Base-by-base conservation (phyloP, 257 asterid genomes). In the Henckelia pumila region DNA sequence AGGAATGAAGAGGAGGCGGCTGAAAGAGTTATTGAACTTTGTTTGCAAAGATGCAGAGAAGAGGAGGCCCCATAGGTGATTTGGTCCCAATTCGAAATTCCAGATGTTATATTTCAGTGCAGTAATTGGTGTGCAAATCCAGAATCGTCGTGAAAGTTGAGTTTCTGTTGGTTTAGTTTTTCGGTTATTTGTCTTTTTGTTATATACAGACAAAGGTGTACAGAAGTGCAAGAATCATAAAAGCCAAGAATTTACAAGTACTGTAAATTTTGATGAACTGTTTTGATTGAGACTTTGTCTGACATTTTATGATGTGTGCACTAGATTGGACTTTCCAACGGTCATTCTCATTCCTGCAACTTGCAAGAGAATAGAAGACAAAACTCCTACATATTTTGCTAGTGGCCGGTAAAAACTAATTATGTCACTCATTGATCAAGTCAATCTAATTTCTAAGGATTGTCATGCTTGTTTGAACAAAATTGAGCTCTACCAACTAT, bases 1-100 rank as follows among this genome's bases (percentile, higher is more conserved):
- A 76, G 26, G 56, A 91, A 89, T 73, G 89, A 77, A 21, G 76
- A 56, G 0, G 91, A 89, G 56, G 77, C 76, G 28, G 85, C 85
- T 2, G 77, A 81, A 71, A 80, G 80, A 71, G 76, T 89, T 73
- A 67, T 87, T 69, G 71, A 84, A 70, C 85, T 85, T 64, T 87
- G 82, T 77, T 28, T 81, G 83, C 67, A 66, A 47, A 75, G 73
- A 72, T 73, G 79, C 8, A 61, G 29, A 37, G 26, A 59, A 49
- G 40, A 40, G 2, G 9, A 21, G 26, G 40, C 28, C 19, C n/a
- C 20, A 19, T 22, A 8, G 50, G n/a, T 40, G 55, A 23, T 1
- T 50, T 6, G 14, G 28, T 35, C 2, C 67, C 30, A 50, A 28
- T 35, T 40, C 52, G n/a, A 14, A 40, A 40, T 9, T n/a, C n/a